phyloP scores from a whole-genome alignment of 345 rosid genomes.

The Eucalyptus polyanthemos region DNA sequence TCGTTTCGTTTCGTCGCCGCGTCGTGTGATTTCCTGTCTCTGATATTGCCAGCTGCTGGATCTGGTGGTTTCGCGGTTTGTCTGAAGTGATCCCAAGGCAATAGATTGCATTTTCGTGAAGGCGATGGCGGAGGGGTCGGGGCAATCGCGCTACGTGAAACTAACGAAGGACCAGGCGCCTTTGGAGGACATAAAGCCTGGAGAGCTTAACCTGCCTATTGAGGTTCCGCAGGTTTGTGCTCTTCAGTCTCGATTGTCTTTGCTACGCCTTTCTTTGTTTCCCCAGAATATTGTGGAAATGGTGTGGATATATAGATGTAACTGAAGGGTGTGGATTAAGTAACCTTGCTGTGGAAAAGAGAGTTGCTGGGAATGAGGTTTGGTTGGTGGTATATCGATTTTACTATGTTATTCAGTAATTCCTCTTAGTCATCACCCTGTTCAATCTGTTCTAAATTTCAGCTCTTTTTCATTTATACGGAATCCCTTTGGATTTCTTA shows the following conservation, averaged over 20 bases:
- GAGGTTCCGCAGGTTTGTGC: constrained; percentile 77
- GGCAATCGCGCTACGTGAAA: constrained; percentile 74
- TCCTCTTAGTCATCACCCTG: not conserved
- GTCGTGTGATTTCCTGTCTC: not conserved
- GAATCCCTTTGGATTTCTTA: not conserved
- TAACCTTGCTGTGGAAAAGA: not conserved
- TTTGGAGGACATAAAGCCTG: constrained; percentile 71
- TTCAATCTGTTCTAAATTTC: not conserved
- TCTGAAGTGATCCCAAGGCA: not conserved
- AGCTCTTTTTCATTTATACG: not conserved
- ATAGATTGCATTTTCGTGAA: not conserved
- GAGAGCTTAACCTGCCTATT: constrained; percentile 96
- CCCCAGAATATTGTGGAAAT: not conserved
- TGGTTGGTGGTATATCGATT: not conserved
- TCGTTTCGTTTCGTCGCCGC: not conserved
- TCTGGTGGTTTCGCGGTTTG: not conserved
- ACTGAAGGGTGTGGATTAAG: not conserved
- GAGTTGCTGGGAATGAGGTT: not conserved
- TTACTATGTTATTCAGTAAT: not conserved
- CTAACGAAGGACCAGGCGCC: constrained; percentile 68
- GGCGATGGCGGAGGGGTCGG: constrained; percentile 69
- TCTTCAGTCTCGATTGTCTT: not conserved
- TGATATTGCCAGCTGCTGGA: not conserved
- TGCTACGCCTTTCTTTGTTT: not conserved
- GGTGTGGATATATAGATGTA: not conserved